A percentile compares a stretch with the other conserved stretches of the same genome.
phyloP scores from a whole-genome alignment of 306 rosid species.

The Lathyrus oleraceus region DNA sequence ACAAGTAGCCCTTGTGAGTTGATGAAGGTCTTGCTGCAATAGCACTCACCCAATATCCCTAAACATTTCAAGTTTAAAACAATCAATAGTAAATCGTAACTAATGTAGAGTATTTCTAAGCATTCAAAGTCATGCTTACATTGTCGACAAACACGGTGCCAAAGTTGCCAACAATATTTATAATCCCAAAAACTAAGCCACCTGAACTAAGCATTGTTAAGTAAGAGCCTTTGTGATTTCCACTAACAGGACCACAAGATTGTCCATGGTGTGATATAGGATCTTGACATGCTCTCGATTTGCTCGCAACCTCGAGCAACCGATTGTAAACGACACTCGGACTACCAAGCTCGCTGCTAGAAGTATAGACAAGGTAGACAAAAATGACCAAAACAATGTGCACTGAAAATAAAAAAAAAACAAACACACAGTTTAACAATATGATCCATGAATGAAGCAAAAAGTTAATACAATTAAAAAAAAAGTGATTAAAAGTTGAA shows the following conservation, averaged over 20 bases:
- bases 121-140: constrained; percentile 48
- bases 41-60: constrained; percentile 99
- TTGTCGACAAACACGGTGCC: constrained; percentile 96
- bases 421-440: constrained; percentile 16
- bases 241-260: constrained; percentile 91
- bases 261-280: constrained; percentile 83
- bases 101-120: neutral
- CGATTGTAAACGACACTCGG: constrained; percentile 64
- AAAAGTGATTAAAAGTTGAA: neutral
- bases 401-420: constrained; percentile 53
- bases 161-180: constrained; percentile 85
- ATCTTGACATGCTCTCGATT: constrained; percentile 68
- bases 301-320: constrained; percentile 72
- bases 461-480: neutral
- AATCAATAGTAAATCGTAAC: constrained; percentile 13
- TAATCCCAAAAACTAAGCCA: constrained; percentile 84
- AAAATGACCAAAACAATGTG: constrained; percentile 84
- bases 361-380: constrained; percentile 83
- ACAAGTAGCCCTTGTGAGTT: constrained; percentile 89
- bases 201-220: constrained; percentile 93
- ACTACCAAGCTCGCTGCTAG: constrained; percentile 84
- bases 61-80: constrained; percentile 28
- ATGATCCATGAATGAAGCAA: neutral
- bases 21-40: constrained; percentile 96
- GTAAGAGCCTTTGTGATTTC: constrained; percentile 81